These are phyloP conservation scores for Coprinellus micaceus DNA, from an alignment of 768 basidiomycete genomes.

Conservation along the genomic window DNA sequence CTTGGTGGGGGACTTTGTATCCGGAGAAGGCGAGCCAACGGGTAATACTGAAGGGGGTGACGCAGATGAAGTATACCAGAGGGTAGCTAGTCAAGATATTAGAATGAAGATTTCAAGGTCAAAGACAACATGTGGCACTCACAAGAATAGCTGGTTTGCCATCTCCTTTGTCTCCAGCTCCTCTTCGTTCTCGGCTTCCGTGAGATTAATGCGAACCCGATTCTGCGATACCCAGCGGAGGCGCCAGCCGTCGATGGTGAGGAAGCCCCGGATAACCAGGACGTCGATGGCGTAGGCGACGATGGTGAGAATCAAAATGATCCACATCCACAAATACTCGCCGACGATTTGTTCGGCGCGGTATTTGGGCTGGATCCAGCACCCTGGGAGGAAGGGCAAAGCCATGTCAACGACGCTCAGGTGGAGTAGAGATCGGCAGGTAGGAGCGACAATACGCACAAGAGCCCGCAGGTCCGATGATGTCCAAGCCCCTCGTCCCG, in stretches of 20 bases:
- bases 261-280: not conserved
- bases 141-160: not conserved
- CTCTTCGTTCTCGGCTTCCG: not conserved
- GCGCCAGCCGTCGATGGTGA: not conserved
- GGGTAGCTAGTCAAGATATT: conserved; percentile 5
- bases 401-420: no score
- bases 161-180: not conserved
- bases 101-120: no score
- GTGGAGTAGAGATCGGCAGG: no score
- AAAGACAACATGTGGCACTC: no score
- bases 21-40: conserved; percentile 3
- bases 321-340: conserved; percentile 12
- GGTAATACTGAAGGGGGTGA: conserved; percentile 4
- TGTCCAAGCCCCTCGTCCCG: not conserved
- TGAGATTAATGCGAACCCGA: not conserved
- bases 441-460: no score
- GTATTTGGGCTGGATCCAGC: conserved; percentile 1
- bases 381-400: conserved; percentile 1
- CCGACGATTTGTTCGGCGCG: not conserved
- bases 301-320: not conserved
- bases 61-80: conserved; percentile 8
- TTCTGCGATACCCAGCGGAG: not conserved
- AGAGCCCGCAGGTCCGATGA: conserved; percentile 5
- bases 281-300: conserved; percentile 1
- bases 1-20: not conserved